phyloP scores from a whole-genome alignment of 257 asterid species.

The Rubia yunnanensis region DNA sequence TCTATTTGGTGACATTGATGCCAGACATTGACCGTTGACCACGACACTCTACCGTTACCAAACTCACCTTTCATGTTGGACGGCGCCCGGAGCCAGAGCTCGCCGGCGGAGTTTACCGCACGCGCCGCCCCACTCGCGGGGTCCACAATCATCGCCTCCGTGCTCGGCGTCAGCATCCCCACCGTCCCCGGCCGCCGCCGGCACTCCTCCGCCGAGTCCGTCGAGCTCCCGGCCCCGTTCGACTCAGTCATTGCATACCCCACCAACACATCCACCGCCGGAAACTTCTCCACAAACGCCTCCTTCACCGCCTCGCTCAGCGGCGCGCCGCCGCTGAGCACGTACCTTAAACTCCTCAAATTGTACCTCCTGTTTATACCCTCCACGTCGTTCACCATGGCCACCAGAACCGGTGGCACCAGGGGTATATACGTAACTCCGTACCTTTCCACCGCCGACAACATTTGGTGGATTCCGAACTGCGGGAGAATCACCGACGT shows the following conservation, averaged over 20 bases:
- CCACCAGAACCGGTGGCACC: slow-evolving; percentile 83
- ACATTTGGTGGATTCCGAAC: slow-evolving; percentile 77
- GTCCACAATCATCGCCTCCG: slow-evolving; percentile 81
- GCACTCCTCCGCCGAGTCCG: slow-evolving; percentile 78
- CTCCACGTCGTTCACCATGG: slow-evolving; percentile 50
- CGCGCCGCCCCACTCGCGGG: slow-evolving; percentile 47
- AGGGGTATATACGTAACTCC: slow-evolving; percentile 59
- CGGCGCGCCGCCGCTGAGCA: slow-evolving; percentile 86
- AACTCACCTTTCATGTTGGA: slow-evolving; percentile 65
- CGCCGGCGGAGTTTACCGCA: slow-evolving; percentile 59
- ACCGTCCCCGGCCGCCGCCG: slow-evolving; percentile 78
- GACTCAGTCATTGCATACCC: slow-evolving; percentile 93
- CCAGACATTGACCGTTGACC: no score
- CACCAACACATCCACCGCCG: slow-evolving; percentile 50
- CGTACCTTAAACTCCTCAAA: slow-evolving; percentile 47
- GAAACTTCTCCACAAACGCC: slow-evolving; percentile 63
- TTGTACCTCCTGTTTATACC: slow-evolving; percentile 41
- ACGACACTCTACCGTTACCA: background rate
- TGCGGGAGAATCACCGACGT: slow-evolving; percentile 59
- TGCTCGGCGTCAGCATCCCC: slow-evolving; percentile 70
- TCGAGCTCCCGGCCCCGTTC: slow-evolving; percentile 69
- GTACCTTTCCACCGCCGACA: slow-evolving; percentile 50
- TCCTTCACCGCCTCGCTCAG: slow-evolving; percentile 79
- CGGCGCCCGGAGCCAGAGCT: slow-evolving; percentile 90
- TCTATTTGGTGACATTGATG: background rate